These are phyloP conservation scores for Haematococcus lacustris DNA, from an alignment of 139 green algal genomes.

Conservation along the genomic window DNA sequence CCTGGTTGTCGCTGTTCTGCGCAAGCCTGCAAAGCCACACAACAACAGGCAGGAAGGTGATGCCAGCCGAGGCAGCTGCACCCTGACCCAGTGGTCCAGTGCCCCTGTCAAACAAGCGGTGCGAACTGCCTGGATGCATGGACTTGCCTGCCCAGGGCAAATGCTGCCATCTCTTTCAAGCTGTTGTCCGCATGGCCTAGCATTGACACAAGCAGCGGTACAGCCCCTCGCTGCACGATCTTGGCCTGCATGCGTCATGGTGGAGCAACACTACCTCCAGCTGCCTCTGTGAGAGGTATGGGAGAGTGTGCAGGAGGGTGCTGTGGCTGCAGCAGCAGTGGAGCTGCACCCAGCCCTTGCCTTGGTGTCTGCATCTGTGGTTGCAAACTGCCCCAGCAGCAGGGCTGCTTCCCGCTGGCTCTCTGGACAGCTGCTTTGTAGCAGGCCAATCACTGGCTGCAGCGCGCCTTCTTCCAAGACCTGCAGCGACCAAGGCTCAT, in stretches of 20 bases:
- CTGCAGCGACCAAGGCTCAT: no score
- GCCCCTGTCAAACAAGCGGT: no score
- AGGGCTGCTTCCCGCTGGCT: constrained; percentile 91
- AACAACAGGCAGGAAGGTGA: no score
- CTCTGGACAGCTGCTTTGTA: constrained; percentile 75
- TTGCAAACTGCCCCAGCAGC: constrained; percentile 96
- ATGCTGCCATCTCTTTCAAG: constrained; percentile 95
- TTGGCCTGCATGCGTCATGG: constrained; percentile 31
- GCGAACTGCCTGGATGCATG: no score
- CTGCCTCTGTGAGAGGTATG: no score
- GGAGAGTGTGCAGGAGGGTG: no score
- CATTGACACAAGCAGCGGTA: constrained; percentile 93
- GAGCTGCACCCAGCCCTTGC: not conserved
- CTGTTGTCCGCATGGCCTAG: constrained; percentile 62
- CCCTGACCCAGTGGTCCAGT: no score
- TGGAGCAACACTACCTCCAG: no score
- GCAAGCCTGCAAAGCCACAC: constrained; percentile 50
- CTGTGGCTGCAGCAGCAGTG: no score
- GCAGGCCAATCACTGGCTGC: constrained; percentile 94
- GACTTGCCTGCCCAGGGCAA: constrained; percentile 91
- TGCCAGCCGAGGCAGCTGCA: no score
- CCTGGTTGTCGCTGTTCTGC: constrained; percentile 91
- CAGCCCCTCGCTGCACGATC: constrained; percentile 90
- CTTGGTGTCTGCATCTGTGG: constrained; percentile 73
- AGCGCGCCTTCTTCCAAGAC: constrained; percentile 78